Evolutionary conservation across 106 monocot genomes (phyloP).

Genomic region (Chionographis japonica): DNA sequence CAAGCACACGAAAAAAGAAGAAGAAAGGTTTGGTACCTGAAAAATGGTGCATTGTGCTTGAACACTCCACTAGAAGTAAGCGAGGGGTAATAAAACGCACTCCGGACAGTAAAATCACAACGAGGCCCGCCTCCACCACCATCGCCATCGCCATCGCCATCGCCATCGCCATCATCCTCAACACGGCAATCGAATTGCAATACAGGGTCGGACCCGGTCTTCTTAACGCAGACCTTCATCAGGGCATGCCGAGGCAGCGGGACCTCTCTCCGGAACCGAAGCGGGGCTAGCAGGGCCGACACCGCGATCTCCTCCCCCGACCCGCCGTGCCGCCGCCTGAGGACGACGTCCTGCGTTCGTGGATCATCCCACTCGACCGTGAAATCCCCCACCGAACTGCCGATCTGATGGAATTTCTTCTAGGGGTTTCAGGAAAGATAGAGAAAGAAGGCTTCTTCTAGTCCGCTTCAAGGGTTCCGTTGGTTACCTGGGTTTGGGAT

Average conservation of each 20-base stretch:
- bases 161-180: conserved; percentile 2
- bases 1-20: too few relatives aligned
- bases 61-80: not conserved
- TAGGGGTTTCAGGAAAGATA: not conserved
- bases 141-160: not conserved
- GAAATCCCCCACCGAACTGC: conserved; percentile 18
- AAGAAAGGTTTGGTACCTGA: conserved; percentile 27
- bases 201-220: conserved; percentile 20
- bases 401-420: not conserved
- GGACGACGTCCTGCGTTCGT: conserved; percentile 37
- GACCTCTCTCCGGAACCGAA: conserved; percentile 17
- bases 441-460: not conserved
- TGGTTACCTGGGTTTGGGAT: not conserved
- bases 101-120: conserved; percentile 30
- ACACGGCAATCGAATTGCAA: conserved; percentile 53
- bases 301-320: conserved; percentile 39
- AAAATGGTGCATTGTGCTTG: conserved; percentile 26
- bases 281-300: conserved; percentile 36
- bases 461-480: not conserved
- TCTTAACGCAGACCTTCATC: conserved; percentile 62
- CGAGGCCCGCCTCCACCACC: not conserved
- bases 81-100: conserved; percentile 23
- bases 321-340: conserved; percentile 11
- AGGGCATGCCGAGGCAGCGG: conserved; percentile 18
- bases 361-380: conserved; percentile 27